A percentile compares a stretch with the other conserved stretches of the same genome.
Conservation (phyloP, 768 basidiomycete species). For the Cystofilobasidium macerans region DNA sequence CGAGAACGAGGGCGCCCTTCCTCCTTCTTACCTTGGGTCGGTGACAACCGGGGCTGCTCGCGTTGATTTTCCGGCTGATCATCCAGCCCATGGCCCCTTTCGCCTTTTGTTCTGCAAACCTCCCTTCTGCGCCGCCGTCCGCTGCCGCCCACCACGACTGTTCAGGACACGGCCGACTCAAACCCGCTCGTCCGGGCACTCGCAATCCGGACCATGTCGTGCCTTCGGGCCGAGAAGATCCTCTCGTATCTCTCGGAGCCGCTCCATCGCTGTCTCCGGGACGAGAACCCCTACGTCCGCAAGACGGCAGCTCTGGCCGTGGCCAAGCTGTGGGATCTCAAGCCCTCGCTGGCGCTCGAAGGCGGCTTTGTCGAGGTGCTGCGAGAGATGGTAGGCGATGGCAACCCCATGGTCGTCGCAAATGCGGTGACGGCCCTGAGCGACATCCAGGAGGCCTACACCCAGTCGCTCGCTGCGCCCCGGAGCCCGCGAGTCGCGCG, state of each 20-base stretch:
- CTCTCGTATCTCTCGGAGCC: slow-evolving; percentile 98
- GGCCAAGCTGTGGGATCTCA: slow-evolving; percentile 93
- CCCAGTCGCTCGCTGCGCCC: slow-evolving; percentile 6
- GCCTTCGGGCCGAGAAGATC: slow-evolving; percentile 93
- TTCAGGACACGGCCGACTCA: slow-evolving; percentile 80
- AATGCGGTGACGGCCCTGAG: slow-evolving; percentile 87
- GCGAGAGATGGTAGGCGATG: slow-evolving; percentile 85
- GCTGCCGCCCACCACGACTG: too few relatives aligned
- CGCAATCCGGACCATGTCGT: slow-evolving; percentile 96
- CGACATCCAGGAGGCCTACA: slow-evolving; percentile 59
- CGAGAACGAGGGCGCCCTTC: background rate
- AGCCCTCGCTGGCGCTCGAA: slow-evolving; percentile 86
- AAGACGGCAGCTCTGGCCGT: slow-evolving; percentile 93
- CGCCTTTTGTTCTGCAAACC: background rate
- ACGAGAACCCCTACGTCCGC: slow-evolving; percentile 96
- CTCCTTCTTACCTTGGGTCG: too few relatives aligned
- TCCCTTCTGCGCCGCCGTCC: background rate
- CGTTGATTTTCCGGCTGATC: too few relatives aligned
- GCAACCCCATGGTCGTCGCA: slow-evolving; percentile 53
- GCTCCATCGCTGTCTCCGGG: slow-evolving; percentile 75
- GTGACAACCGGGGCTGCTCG: too few relatives aligned
- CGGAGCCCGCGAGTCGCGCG: background rate
- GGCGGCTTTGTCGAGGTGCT: slow-evolving; percentile 64
- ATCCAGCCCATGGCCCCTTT: too few relatives aligned
- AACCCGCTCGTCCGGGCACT: slow-evolving; percentile 94